phyloP scores from a whole-genome alignment of 2,329 filamentous ascomycete species.

The Claviceps paspali region DNA sequence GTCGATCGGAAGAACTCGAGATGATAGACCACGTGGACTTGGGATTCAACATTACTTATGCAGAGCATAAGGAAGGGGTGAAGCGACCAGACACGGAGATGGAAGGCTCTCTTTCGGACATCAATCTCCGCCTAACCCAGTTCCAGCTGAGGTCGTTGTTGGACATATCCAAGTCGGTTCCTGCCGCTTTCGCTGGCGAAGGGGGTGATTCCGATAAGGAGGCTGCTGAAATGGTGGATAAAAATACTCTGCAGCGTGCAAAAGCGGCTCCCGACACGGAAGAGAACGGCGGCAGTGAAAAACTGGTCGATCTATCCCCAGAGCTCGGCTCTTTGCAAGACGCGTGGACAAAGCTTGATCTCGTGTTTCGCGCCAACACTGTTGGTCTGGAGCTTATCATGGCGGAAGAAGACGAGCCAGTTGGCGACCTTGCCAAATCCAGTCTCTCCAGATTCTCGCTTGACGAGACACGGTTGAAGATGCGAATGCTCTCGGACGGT shows the following conservation, averaged over 20 bases:
- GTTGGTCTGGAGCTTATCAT: slow-evolving; percentile 79
- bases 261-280: slow-evolving; percentile 22
- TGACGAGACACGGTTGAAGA: slow-evolving; percentile 81
- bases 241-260: slow-evolving; percentile 33
- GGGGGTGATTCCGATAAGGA: slow-evolving; percentile 61
- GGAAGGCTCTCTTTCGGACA: slow-evolving; percentile 79
- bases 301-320: slow-evolving; percentile 43
- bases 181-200: slow-evolving; percentile 58
- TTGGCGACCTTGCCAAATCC: slow-evolving; percentile 61
- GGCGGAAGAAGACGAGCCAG: slow-evolving; percentile 57
- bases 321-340: slow-evolving; percentile 55
- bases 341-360: slow-evolving; percentile 84
- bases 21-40: slow-evolving; percentile 96
- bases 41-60: slow-evolving; percentile 80
- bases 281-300: slow-evolving; percentile 20
- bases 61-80: slow-evolving; percentile 63
- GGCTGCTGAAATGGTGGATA: slow-evolving; percentile 57
- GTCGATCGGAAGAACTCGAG: slow-evolving; percentile 69
- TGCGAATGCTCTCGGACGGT: slow-evolving; percentile 82
- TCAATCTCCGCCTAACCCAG: slow-evolving; percentile 80
- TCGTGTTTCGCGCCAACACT: slow-evolving; percentile 77
- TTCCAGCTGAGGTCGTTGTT: slow-evolving; percentile 82
- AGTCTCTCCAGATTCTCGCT: slow-evolving; percentile 90
- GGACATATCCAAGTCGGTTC: slow-evolving; percentile 75
- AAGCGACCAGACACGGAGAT: slow-evolving; percentile 85